Conservation (phyloP, 1,284 basidiomycete genomes). For the Cystobasidium slooffiae region DNA sequence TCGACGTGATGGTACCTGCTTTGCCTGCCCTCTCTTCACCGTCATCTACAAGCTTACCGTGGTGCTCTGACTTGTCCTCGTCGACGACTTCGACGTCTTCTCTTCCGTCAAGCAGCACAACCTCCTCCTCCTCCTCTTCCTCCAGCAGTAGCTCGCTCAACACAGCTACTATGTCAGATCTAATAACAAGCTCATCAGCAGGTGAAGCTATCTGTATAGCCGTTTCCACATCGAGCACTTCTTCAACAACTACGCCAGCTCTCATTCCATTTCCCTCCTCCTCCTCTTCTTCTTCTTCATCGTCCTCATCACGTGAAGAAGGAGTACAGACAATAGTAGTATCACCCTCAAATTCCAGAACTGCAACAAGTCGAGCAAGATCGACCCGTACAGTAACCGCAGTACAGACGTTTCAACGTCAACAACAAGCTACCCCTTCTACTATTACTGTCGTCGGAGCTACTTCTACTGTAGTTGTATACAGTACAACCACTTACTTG, state of each 20-base stretch:
- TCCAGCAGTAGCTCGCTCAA: slow-evolving; percentile 3
- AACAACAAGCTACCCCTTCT: not conserved
- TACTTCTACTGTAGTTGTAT: slow-evolving; percentile 16
- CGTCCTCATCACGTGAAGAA: too few relatives aligned
- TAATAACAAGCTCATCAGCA: slow-evolving; percentile 17
- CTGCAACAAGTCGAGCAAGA: not conserved
- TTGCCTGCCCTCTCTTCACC: not conserved
- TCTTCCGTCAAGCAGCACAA: not conserved
- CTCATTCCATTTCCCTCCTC: not conserved
- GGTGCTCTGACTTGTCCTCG: slow-evolving; percentile 9
- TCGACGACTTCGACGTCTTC: not conserved
- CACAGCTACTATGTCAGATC: not conserved
- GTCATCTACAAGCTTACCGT: not conserved
- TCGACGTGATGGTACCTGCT: not conserved
- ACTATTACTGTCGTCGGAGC: slow-evolving; percentile 9
- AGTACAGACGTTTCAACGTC: slow-evolving; percentile 12
- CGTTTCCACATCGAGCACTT: not conserved
- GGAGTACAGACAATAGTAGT: slow-evolving; percentile 14
- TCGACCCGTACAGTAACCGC: slow-evolving; percentile 19
- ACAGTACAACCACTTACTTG: slow-evolving; percentile 15
- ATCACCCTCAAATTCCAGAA: not conserved
- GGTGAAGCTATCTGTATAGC: slow-evolving; percentile 20
- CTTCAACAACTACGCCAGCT: not conserved
- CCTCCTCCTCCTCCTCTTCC: not conserved
- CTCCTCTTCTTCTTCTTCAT: too few relatives aligned